Evolutionary conservation across 495 filamentous ascomycete species (phyloP).

Genomic region (Penicillium verhagenii): DNA sequence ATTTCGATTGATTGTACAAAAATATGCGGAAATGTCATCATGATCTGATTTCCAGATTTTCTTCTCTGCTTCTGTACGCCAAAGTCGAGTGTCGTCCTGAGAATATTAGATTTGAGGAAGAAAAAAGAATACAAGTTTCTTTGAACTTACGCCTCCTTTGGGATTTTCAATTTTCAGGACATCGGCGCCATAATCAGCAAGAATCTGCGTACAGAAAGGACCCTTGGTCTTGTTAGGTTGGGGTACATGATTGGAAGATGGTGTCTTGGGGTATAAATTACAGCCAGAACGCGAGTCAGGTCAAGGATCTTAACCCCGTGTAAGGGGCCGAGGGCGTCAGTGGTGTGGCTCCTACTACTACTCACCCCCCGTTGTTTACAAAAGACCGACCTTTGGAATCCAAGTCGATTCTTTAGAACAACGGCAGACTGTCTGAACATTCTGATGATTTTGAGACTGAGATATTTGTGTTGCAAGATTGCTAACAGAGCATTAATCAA

Average conservation of each 20-base stretch:
- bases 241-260: not conserved
- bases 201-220: constrained; percentile 91
- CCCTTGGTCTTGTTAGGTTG: constrained; percentile 15
- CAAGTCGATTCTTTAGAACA: not conserved
- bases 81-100: constrained; percentile 26
- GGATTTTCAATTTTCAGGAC: constrained; percentile 93
- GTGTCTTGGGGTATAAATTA: constrained; percentile 34
- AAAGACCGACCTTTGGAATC: not conserved
- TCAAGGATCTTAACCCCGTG: constrained; percentile 78
- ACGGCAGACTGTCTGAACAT: not conserved
- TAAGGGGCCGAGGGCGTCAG: constrained; percentile 45
- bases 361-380: not conserved
- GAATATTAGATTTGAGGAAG: constrained; percentile 25
- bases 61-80: constrained; percentile 19
- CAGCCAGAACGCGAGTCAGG: constrained; percentile 86
- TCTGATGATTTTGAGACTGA: not conserved
- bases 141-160: constrained; percentile 54
- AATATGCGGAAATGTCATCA: constrained; percentile 20
- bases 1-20: constrained; percentile 66
- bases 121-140: not conserved
- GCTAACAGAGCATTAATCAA: no score
- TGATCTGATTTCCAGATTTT: constrained; percentile 19
- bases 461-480: not conserved
- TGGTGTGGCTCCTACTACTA: not conserved
- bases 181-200: constrained; percentile 87